Conservation (phyloP, 2,329 filamentous ascomycete genomes). For the Fusarium cicatricum region DNA sequence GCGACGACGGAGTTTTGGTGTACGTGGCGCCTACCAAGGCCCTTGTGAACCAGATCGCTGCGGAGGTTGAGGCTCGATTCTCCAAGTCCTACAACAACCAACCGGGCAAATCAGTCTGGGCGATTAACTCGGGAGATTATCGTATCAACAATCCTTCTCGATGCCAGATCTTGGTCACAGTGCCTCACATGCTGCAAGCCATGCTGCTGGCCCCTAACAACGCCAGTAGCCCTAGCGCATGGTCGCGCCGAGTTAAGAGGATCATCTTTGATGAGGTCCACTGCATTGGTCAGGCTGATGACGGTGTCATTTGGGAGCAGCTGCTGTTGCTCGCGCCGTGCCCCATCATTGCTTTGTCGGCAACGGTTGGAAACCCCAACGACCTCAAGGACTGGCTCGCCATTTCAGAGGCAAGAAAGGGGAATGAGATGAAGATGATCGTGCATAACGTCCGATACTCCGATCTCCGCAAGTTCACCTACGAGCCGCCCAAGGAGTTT, state of each 20-base stretch:
- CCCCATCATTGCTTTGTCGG: constrained; percentile 80
- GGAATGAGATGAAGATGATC: constrained; percentile 72
- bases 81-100: constrained; percentile 69
- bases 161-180: constrained; percentile 80
- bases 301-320: constrained; percentile 82
- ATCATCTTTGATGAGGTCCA: constrained; percentile 89
- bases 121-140: constrained; percentile 79
- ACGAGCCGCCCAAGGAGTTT: constrained; percentile 59
- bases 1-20: constrained; percentile 75
- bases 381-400: constrained; percentile 75
- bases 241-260: constrained; percentile 73
- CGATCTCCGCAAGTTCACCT: constrained; percentile 79
- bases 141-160: constrained; percentile 76
- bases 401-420: constrained; percentile 68
- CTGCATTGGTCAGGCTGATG: constrained; percentile 78
- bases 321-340: constrained; percentile 77
- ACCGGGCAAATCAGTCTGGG: constrained; percentile 75
- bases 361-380: constrained; percentile 78
- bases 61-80: constrained; percentile 79
- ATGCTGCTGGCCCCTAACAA: constrained; percentile 75
- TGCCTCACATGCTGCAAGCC: constrained; percentile 80
- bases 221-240: constrained; percentile 61
- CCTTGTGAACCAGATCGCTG: constrained; percentile 83
- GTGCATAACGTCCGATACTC: constrained; percentile 76
- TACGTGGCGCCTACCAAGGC: constrained; percentile 86